Percentiles rank a stretch among this genome's conserved stretches.
Conservation (phyloP, 257 asterid genomes). For the Solanum medicagineum region DNA sequence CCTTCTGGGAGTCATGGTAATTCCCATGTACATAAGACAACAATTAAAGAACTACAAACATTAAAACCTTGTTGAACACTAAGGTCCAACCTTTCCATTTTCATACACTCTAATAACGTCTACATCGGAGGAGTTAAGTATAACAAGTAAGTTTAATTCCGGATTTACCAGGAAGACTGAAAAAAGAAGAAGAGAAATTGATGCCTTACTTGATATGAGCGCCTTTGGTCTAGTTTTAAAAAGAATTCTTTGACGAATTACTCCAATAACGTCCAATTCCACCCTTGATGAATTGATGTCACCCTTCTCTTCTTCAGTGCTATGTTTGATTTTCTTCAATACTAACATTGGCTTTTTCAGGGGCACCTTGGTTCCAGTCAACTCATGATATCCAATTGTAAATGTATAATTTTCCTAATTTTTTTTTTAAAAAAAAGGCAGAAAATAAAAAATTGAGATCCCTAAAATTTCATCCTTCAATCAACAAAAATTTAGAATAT, state of each 20-base stretch:
- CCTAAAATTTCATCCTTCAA: not conserved
- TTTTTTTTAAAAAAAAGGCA: conserved; percentile 28
- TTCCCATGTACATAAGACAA: not conserved
- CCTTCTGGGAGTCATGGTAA: not conserved
- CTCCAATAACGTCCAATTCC: conserved; percentile 64
- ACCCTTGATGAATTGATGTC: conserved; percentile 20
- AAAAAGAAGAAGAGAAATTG: not conserved
- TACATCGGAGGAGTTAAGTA: not conserved
- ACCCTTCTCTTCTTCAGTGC: conserved; percentile 13
- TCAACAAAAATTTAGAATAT: not conserved
- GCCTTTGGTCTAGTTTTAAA: conserved; percentile 96
- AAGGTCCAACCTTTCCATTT: not conserved
- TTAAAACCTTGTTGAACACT: not conserved
- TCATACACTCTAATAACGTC: not conserved
- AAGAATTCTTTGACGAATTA: conserved; percentile 63
- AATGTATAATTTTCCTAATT: conserved; percentile 66
- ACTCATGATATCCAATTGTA: conserved; percentile 85
- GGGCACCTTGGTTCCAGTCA: conserved; percentile 59
- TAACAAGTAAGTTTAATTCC: not conserved
- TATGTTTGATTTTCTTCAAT: conserved; percentile 55
- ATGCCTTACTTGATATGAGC: conserved; percentile 58
- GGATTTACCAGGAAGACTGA: not conserved
- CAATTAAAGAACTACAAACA: not conserved
- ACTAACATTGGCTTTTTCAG: conserved; percentile 85
- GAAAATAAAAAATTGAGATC: not conserved